Base-by-base conservation (phyloP, 2,329 filamentous ascomycete genomes). In the Pseudogymnoascus sp. region DNA sequence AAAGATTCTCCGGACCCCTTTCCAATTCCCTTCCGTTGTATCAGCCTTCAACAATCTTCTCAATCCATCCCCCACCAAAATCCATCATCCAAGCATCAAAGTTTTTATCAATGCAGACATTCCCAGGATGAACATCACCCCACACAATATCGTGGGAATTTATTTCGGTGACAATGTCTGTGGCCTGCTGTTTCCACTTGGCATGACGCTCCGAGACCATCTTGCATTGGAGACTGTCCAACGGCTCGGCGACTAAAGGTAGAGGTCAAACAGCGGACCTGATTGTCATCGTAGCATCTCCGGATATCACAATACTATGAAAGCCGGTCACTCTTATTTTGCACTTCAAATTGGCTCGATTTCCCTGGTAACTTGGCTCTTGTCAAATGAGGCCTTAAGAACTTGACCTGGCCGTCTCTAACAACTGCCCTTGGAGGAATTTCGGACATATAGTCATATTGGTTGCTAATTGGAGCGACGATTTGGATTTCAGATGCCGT, bases 81-180 rank as follows among this genome's bases (percentile, higher is more conserved):
- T 71, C 65, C 19, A 67, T 35, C 38, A 69, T 38, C 67, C 64
- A 67, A 38, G 64, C 67, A 42, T 67, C 62, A 15, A 40, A 50
- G 35, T 65, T 63, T 21, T 44, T 65, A 64, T 68, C 64, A 56
- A 69, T 67, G 31, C 68, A 46, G 40, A 68, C 62, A 59, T 69
- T 69, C 19, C 62, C 67, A 26, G 68, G 59, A 61, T 68, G 62
- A 33, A 63, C 67, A 62, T 70, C 67, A 35, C 67, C 65, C 68
- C 67, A 68, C 19, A 66, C 53, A 60, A 69, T 53, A 50, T 63
- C 66, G 46, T 53, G 33, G 21, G 42, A 44, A 64, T 69, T 65
- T 64, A 68, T 60, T 38, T 62, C 31, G 42, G 60, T 62, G n/a
- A 68, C 42, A 59, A 44, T 65, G 38, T 26, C 64, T 59, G 65